Evolutionary conservation across 2,329 filamentous ascomycete genomes (phyloP).

Genomic region (Neobulgaria alba): DNA sequence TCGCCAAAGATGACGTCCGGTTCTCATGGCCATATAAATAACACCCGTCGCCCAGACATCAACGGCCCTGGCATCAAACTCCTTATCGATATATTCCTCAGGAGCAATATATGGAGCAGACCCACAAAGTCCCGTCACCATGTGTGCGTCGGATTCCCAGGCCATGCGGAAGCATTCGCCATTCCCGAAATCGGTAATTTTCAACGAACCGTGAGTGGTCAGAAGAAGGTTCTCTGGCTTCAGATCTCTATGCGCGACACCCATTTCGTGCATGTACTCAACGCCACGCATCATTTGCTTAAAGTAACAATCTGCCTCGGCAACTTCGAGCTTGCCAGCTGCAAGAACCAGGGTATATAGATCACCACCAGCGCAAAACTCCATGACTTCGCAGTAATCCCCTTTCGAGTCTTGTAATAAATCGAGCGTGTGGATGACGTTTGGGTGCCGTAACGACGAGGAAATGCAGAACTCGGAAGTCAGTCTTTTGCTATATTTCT

Average conservation of each 20-base stretch:
- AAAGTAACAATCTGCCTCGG: slow-evolving; percentile 96
- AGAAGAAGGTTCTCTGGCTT: slow-evolving; percentile 95
- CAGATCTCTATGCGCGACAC: slow-evolving; percentile 89
- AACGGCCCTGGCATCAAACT: slow-evolving; percentile 95
- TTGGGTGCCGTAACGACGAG: slow-evolving; percentile 89
- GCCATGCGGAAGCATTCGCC: slow-evolving; percentile 99
- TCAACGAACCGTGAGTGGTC: slow-evolving; percentile 84
- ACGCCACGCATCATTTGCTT: slow-evolving; percentile 99
- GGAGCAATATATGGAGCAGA: slow-evolving; percentile 96
- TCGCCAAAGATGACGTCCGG: slow-evolving; percentile 89
- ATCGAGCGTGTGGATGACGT: slow-evolving; percentile 96
- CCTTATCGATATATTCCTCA: slow-evolving; percentile 89
- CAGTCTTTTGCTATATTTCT: slow-evolving; percentile 95
- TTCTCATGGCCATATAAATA: slow-evolving; percentile 99
- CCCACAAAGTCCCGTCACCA: slow-evolving; percentile 94
- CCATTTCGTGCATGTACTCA: slow-evolving; percentile 99
- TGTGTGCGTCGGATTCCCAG: slow-evolving; percentile 96
- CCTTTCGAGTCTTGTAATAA: slow-evolving; percentile 93
- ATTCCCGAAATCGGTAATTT: slow-evolving; percentile 98
- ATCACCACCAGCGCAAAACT: slow-evolving; percentile 94
- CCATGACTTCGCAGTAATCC: slow-evolving; percentile 98
- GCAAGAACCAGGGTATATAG: slow-evolving; percentile 89
- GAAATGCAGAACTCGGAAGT: slow-evolving; percentile 99
- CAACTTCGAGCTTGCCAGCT: slow-evolving; percentile 82
- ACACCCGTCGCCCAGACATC: slow-evolving; percentile 98